Evolutionary conservation across 352 stramenopile genomes (phyloP), one percentile per base, ranked within the genome.

Genomic region (Blastocystis sp.): DNA sequence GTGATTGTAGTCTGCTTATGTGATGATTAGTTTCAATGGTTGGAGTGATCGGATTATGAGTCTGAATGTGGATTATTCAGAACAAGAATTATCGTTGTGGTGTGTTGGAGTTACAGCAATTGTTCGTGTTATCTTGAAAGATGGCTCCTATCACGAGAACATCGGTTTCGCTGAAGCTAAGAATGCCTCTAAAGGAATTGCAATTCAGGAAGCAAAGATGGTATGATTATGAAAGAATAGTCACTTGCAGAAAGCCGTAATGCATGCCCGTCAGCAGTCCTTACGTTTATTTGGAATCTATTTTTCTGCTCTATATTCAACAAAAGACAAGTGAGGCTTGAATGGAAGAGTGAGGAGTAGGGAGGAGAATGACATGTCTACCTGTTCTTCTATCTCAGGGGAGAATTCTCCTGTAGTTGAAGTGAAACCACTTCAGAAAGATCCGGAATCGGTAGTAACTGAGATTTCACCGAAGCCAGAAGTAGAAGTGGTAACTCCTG

Each of bases 11-110:
- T 19, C 15, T 27, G 0, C 9, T 9, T 17, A 4, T 22, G 4
- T 69, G 35, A 68, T n/a, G 27, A 5, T 2, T 84, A 84, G 73
- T 30, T 84, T 84, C 37, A 84, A 84, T 42, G 73, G 73, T 2
- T 84, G 73, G 73, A 84, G 73, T 84, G 73, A 84, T 48, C 73
- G 53, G 30, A 84, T 84, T 56, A 66, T 66, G 42, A 84, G 59
- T 68, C 30, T 84, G 48, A 66, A 84, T 53, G 73, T 84, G 17
- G 73, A 84, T 40, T 84, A 68, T 44, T 30, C 48, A 9, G 73
- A 84, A 7, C 73, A 84, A 37, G 73, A 84, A 48, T 48, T 84
- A 17, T 44, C 51, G 15, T n/a, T 84, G 33, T 84, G 73, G 73
- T 54, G 30, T 37, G 53, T 84, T 30, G 73, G 73, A 56, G 73